phyloP scores from a whole-genome alignment of 2,329 filamentous ascomycete species.

The Colletotrichum viniferum region DNA sequence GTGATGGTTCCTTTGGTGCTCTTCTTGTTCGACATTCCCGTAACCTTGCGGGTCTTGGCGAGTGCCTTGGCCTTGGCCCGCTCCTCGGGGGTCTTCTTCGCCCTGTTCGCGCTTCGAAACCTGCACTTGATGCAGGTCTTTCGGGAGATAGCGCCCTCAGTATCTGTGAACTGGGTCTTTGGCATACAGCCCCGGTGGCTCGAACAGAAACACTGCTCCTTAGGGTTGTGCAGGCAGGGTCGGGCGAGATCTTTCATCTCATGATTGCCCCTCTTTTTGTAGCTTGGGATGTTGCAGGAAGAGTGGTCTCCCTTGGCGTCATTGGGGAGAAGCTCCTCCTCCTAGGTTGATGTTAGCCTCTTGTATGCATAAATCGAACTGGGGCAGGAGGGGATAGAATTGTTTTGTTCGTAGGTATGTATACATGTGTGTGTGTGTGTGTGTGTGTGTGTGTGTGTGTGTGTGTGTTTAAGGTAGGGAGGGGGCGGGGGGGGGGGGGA shows the following conservation, averaged over 20 bases:
- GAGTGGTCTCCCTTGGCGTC: not conserved
- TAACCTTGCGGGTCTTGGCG: not conserved
- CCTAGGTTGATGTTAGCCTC: not conserved
- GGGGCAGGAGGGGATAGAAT: rapidly evolving
- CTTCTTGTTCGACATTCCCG: not conserved
- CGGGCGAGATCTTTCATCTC: not conserved
- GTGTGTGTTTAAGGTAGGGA: too few relatives aligned
- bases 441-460: too few relatives aligned
- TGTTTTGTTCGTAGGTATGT: not conserved
- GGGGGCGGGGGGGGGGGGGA: too few relatives aligned
- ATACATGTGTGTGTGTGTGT: not conserved
- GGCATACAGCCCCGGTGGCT: not conserved
- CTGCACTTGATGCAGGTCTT: not conserved
- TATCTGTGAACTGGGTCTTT: not conserved
- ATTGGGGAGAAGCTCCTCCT: not conserved
- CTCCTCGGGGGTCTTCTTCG: not conserved
- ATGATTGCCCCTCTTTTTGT: not conserved
- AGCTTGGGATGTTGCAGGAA: not conserved
- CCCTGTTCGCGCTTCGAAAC: not conserved
- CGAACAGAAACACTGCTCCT: not conserved
- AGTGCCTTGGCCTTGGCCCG: not conserved
- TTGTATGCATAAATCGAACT: not conserved
- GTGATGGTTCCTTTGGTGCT: not conserved
- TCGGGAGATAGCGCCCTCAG: not conserved
- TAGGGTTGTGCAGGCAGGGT: not conserved